Evolutionary conservation across 257 asterid genomes (phyloP).

Genomic region (Solanum appendiculatum): DNA sequence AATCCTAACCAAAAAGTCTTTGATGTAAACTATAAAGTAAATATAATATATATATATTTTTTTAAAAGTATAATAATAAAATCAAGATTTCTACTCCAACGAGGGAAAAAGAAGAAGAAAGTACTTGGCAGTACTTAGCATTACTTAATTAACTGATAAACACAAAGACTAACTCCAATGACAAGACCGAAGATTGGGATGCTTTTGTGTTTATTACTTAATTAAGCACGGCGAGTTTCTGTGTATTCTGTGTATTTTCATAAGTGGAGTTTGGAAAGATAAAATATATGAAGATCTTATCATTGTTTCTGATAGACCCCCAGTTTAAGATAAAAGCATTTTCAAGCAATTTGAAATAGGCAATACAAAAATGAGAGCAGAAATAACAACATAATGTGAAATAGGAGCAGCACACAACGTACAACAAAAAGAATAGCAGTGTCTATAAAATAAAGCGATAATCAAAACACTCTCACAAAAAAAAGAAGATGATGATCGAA

Average conservation of each 20-base stretch:
- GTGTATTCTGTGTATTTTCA: no score
- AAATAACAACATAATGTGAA: background rate
- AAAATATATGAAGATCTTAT: rapidly evolving
- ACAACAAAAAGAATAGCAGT: background rate
- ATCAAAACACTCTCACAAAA: background rate
- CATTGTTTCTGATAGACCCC: background rate
- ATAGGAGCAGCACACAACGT: background rate
- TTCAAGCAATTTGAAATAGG: background rate
- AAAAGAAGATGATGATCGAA: background rate
- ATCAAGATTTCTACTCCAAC: background rate
- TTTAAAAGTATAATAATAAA: background rate
- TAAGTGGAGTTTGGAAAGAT: background rate
- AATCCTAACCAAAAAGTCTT: background rate
- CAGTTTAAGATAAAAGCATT: background rate
- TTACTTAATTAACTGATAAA: background rate
- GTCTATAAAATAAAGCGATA: background rate
- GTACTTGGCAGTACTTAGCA: background rate
- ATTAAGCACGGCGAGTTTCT: no score
- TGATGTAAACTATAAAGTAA: background rate
- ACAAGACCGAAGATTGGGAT: background rate
- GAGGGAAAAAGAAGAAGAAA: background rate
- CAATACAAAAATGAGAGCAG: background rate
- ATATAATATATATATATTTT: no score
- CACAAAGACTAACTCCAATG: background rate
- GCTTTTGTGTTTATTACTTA: no score